These are phyloP conservation scores for Pseudomassariella vexata DNA, from an alignment of 2,329 filamentous ascomycete genomes.

Conservation along the genomic window DNA sequence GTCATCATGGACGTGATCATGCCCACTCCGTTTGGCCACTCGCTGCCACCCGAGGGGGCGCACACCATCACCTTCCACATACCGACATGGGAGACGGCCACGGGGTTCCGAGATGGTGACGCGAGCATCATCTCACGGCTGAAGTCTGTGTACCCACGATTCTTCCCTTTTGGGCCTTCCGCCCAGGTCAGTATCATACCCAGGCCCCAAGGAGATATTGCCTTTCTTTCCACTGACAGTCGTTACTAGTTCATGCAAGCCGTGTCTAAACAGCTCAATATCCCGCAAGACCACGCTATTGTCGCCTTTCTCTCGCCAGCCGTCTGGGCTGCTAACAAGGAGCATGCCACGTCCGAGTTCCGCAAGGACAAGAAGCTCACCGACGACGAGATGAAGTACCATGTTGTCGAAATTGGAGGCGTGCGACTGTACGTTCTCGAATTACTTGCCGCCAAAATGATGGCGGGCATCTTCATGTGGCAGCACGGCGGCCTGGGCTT, in stretches of 20 bases:
- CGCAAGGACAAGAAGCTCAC: constrained; percentile 29
- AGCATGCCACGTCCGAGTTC: constrained; percentile 26
- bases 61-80: constrained; percentile 42
- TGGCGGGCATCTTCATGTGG: constrained; percentile 37
- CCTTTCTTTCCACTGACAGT: neutral
- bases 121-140: constrained; percentile 24
- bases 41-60: constrained; percentile 38
- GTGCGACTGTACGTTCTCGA: constrained; percentile 38
- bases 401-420: constrained; percentile 33
- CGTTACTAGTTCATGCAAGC: constrained; percentile 27
- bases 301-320: constrained; percentile 23
- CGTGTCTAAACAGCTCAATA: constrained; percentile 25
- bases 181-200: constrained; percentile 22
- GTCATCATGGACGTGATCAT: no score
- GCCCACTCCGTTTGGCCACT: constrained; percentile 33
- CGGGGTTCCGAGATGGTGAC: constrained; percentile 36
- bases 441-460: constrained; percentile 29
- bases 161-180: constrained; percentile 32
- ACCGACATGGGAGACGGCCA: constrained; percentile 35
- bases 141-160: constrained; percentile 40
- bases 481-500: constrained; percentile 38
- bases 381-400: constrained; percentile 28
- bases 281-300: constrained; percentile 18
- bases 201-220: neutral
- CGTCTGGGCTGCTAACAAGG: constrained; percentile 17